Base-by-base conservation (phyloP, 2,329 filamentous ascomycete species). In the Colletotrichum sp. region DNA sequence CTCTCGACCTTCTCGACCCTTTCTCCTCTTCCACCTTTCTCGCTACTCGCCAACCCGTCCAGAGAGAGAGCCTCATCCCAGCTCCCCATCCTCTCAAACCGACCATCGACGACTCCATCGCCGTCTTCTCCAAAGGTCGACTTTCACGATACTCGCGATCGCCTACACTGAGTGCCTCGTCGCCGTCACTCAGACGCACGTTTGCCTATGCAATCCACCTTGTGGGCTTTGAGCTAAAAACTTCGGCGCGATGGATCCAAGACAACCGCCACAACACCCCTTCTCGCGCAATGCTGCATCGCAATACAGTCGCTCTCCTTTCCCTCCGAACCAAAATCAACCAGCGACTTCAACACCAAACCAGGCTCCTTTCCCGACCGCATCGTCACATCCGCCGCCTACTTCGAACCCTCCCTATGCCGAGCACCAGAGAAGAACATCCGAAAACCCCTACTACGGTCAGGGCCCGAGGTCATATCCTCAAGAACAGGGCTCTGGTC, bases 391-490 rank as follows among this genome's bases (percentile, higher is more conserved):
- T 24, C 76, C 74, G 15, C 69, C 74, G 60, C 18, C 44, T 52
- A 52, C 69, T 13, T 74, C 77, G 62, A 77, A 77, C 72, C 75
- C 80, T 79, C 80, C 82, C 71, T 83, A 85, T 80, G 80, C 79
- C 72, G 79, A 79, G 75, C 82, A 82, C 74, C 81, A 82, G 75
- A 84, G 86, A 77, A 85, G 84, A 77, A 84, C 84, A 26, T 87
- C 87, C 78, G 87, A 89, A 78, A 84, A 86, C n/a, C 81, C 83
- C 64, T 88, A 84, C 78, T 86, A 86, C 77, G 77, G 84, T n/a
- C 80, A 84, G 64, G 78, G 78, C 21, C 81, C 84, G 64, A 83
- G 84, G 76, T 79, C 82, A 15, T 85, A 85, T 59, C 79, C 82
- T 10, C 78, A 81, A 75, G 82, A 83, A 21, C 79, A 81, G 64